A percentile compares a stretch with the other conserved stretches of the same genome.
These are phyloP conservation scores for Fusarium tupiense DNA, from an alignment of 2,329 filamentous ascomycete species.

Conservation along the genomic window DNA sequence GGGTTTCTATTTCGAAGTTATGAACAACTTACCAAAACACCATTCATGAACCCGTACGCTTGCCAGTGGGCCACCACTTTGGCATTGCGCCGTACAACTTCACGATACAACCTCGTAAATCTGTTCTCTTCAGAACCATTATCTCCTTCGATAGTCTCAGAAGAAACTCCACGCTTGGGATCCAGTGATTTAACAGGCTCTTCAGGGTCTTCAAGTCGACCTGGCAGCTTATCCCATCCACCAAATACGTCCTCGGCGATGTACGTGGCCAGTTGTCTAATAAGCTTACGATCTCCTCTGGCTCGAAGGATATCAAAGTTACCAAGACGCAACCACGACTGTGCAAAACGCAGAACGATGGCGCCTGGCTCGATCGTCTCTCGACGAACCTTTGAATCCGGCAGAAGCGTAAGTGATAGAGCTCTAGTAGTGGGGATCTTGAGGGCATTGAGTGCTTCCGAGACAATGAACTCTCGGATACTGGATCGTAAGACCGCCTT, in stretches of 20 bases:
- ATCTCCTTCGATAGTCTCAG: slow-evolving; percentile 72
- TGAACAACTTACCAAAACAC: slow-evolving; percentile 69
- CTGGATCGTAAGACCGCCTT: slow-evolving; percentile 92
- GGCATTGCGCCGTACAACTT: slow-evolving; percentile 87
- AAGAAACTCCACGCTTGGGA: slow-evolving; percentile 63
- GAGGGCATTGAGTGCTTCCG: slow-evolving; percentile 86
- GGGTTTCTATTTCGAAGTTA: neutral
- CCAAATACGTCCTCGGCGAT: slow-evolving; percentile 87
- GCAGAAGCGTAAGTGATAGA: slow-evolving; percentile 80
- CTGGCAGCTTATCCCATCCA: slow-evolving; percentile 87
- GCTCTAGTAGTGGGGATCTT: slow-evolving; percentile 88
- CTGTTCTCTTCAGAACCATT: slow-evolving; percentile 80
- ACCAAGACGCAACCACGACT: slow-evolving; percentile 92
- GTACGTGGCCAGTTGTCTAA: slow-evolving; percentile 81
- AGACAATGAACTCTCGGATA: slow-evolving; percentile 93
- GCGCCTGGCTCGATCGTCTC: slow-evolving; percentile 90
- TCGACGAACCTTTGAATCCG: slow-evolving; percentile 76
- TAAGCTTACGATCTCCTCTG: slow-evolving; percentile 78
- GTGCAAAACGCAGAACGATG: slow-evolving; percentile 90
- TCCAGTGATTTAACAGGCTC: slow-evolving; percentile 54
- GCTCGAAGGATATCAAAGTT: slow-evolving; percentile 93
- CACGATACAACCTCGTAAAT: slow-evolving; percentile 86
- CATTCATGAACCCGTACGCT: slow-evolving; percentile 99
- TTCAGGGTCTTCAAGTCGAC: slow-evolving; percentile 61
- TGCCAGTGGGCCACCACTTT: slow-evolving; percentile 93